These are phyloP conservation scores for Circinella minor DNA, from an alignment of 371 early-diverging fungal genomes.

Conservation along the genomic window DNA sequence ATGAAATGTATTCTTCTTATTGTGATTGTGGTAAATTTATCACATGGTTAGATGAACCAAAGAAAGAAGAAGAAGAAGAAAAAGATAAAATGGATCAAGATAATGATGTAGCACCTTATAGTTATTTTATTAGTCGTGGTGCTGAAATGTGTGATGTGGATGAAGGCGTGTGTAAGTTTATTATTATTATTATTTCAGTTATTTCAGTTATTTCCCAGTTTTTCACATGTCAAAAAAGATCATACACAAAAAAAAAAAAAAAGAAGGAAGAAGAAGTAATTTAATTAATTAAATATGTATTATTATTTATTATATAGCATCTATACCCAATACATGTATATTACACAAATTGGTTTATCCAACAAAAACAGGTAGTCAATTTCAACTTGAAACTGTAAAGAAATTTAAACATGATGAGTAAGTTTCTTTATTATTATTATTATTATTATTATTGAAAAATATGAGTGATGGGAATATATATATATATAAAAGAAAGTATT, in stretches of 20 bases:
- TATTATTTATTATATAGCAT: slow-evolving; percentile 47
- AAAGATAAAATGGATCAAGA: slow-evolving; percentile 3
- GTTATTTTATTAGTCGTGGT: slow-evolving; percentile 84
- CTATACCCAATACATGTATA: slow-evolving; percentile 81
- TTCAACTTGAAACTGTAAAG: slow-evolving; percentile 72
- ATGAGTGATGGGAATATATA: too few relatives aligned
- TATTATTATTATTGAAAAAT: not conserved
- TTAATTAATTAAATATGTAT: too few relatives aligned
- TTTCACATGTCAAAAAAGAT: too few relatives aligned
- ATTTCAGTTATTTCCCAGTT: too few relatives aligned
- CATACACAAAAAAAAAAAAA: too few relatives aligned
- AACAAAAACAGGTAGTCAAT: slow-evolving; percentile 59
- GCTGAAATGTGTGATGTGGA: slow-evolving; percentile 89
- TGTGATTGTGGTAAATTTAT: slow-evolving; percentile 91
- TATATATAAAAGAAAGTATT: not conserved
- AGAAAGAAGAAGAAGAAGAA: slow-evolving; percentile 12
- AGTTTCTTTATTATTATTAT: slow-evolving; percentile 12
- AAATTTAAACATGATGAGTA: slow-evolving; percentile 80
- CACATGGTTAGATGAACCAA: slow-evolving; percentile 60
- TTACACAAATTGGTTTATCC: slow-evolving; percentile 86
- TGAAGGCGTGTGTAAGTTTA: slow-evolving; percentile 78
- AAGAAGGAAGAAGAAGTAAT: too few relatives aligned
- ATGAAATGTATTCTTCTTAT: slow-evolving; percentile 83
- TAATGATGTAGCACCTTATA: slow-evolving; percentile 29
- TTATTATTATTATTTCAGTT: too few relatives aligned